phyloP scores from a whole-genome alignment of 2,329 filamentous ascomycete genomes.

The Coniochaeta sp. region DNA sequence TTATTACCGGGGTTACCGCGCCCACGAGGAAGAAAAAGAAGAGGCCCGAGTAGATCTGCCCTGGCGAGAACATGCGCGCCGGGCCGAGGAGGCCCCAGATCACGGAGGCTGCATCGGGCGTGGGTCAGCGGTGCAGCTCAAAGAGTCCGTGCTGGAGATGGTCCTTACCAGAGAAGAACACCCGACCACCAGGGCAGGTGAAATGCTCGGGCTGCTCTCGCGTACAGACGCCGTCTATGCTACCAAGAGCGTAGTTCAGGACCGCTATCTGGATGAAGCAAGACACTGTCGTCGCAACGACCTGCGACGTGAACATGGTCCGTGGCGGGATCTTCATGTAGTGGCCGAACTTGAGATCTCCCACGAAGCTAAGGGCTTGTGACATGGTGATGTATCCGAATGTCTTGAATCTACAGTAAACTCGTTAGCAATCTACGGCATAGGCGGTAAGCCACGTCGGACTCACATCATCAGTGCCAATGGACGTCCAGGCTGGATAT shows the following conservation, averaged over 20 bases:
- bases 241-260: constrained; percentile 52
- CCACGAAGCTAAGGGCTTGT: constrained; percentile 56
- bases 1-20: constrained; percentile 41
- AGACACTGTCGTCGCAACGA: constrained; percentile 58
- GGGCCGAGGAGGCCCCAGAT: constrained; percentile 64
- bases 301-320: constrained; percentile 59
- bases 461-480: constrained; percentile 65
- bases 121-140: background rate
- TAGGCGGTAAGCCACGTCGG: background rate
- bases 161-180: constrained; percentile 52
- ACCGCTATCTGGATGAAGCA: constrained; percentile 60
- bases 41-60: constrained; percentile 53
- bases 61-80: constrained; percentile 54
- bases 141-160: background rate
- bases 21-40: constrained; percentile 54
- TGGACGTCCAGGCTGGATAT: constrained; percentile 66
- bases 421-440: constrained; percentile 10
- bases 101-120: constrained; percentile 40
- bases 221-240: constrained; percentile 59
- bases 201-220: constrained; percentile 49
- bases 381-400: constrained; percentile 58
- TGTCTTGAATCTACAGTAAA: constrained; percentile 47
- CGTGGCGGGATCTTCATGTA: constrained; percentile 67
- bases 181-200: constrained; percentile 54
- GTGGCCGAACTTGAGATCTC: constrained; percentile 63